Percentiles rank a stretch among this genome's conserved stretches.
phyloP scores from a whole-genome alignment of 371 early-diverging fungal genomes.

The Mucor ambiguus region DNA sequence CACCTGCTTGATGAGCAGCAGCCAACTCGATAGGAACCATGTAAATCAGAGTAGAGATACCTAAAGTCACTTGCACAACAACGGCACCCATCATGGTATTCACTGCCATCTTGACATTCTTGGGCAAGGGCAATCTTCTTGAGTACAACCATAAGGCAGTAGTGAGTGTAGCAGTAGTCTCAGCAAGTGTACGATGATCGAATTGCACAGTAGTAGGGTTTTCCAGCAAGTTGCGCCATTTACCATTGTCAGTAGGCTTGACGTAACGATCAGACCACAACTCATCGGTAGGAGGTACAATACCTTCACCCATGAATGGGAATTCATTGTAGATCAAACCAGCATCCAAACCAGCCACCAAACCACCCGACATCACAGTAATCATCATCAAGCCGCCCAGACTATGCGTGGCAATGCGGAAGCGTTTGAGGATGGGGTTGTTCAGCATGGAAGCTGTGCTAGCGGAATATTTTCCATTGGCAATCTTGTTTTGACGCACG shows the following conservation, averaged over 20 bases:
- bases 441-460: slow-evolving; percentile 43
- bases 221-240: slow-evolving; percentile 88
- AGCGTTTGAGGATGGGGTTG: slow-evolving; percentile 60
- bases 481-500: slow-evolving; percentile 61
- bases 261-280: slow-evolving; percentile 68
- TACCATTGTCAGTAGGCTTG: slow-evolving; percentile 54
- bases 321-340: slow-evolving; percentile 96
- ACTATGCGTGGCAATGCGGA: slow-evolving; percentile 63
- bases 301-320: slow-evolving; percentile 87
- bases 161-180: slow-evolving; percentile 76
- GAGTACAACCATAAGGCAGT: slow-evolving; percentile 75
- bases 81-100: slow-evolving; percentile 79
- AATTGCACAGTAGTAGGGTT: slow-evolving; percentile 96
- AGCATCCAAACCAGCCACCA: slow-evolving; percentile 98
- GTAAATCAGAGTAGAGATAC: slow-evolving; percentile 90
- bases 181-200: slow-evolving; percentile 89
- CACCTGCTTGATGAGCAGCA: slow-evolving; percentile 95
- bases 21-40: slow-evolving; percentile 94
- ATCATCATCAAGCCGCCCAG: slow-evolving; percentile 73
- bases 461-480: slow-evolving; percentile 54
- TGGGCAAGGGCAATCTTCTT: slow-evolving; percentile 74
- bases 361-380: slow-evolving; percentile 92
- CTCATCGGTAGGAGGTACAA: slow-evolving; percentile 72
- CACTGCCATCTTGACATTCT: slow-evolving; percentile 64
- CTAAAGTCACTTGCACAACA: slow-evolving; percentile 80